Base-by-base conservation (phyloP, 2,329 filamentous ascomycete genomes). In the Sporothrix mexicana region DNA sequence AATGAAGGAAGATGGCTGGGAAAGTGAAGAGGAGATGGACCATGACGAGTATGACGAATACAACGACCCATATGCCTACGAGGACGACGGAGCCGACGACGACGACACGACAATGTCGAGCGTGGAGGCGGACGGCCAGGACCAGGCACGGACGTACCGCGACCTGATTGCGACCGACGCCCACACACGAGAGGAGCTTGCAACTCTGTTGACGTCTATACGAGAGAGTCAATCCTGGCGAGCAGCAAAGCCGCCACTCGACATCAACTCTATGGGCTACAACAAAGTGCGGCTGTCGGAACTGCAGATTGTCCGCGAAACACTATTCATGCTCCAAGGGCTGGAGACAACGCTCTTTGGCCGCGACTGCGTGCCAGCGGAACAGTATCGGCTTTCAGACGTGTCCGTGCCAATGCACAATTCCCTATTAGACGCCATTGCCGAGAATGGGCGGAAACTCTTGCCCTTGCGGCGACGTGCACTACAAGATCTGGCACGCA, bases 291-390 rank as follows among this genome's bases (percentile, higher is more conserved):
- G 81, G 1, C 83, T 95, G 6, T 88, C 92, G 0, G 95, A 97
- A 79, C 83, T 92, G 1, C 90, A 95, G 75, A 84, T 91, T 12
- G 83, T 95, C 36, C 89, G 94, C 66, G 94, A 98, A 78, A 88
- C 90, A 0, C 84, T 98, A 0, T 95, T 93, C 77, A 97, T 98
- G 93, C 86, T 98, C 0, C 88, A 90, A 71, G 95, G 95, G 0
- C 83, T 96, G 3, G 87, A 90, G 6, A 95, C 92, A 2, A 91
- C 90, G 1, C 79, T 97, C 0, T 97, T 95, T 77, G 83, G 82
- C 72, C 25, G 76, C 3, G 78, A 84, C 67, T 83, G 82, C 15
- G 75, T 79, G 7, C 83, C 84, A 0, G 79, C 81, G 1, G 77
- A 81, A 3, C 77, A 77, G 0, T 88, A 84, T 71, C 84, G 88